Conservation (phyloP, 805 yeast genomes). For the Cyberlindnera japonica region DNA sequence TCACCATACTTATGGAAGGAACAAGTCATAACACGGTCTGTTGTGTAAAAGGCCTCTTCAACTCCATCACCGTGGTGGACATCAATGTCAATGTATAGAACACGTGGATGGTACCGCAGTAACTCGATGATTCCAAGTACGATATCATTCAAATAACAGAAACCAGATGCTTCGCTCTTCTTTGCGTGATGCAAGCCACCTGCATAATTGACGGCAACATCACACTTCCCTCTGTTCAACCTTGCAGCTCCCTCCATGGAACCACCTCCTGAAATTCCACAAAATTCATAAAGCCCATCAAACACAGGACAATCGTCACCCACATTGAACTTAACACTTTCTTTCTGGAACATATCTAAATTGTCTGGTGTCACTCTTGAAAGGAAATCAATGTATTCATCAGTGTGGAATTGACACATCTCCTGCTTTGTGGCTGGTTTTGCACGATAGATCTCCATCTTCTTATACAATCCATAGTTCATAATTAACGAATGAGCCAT, state of each 20-base stretch:
- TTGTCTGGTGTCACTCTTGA: conserved; percentile 91
- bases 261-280: conserved; percentile 83
- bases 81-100: conserved; percentile 83
- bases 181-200: conserved; percentile 95
- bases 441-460: conserved; percentile 91
- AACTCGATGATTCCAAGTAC: conserved; percentile 80
- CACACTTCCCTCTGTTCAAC: conserved; percentile 76
- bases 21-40: conserved; percentile 87
- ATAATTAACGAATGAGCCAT: conserved; percentile 96
- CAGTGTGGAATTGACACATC: conserved; percentile 97
- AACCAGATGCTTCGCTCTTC: conserved; percentile 85
- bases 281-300: conserved; percentile 73
- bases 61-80: conserved; percentile 96
- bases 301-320: conserved; percentile 93
- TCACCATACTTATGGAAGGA: conserved; percentile 92
- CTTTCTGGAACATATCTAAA: conserved; percentile 79
- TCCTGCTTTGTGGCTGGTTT: conserved; percentile 98
- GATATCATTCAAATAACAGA: conserved; percentile 87
- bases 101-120: conserved; percentile 79
- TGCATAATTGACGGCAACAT: conserved; percentile 89
- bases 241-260: conserved; percentile 88
- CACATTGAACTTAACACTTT: conserved; percentile 87
- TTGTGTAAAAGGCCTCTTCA: conserved; percentile 88
- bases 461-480: conserved; percentile 94
- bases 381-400: conserved; percentile 91